These are phyloP conservation scores for Glaciozyma antarctica DNA, from an alignment of 768 basidiomycete genomes.

Conservation along the genomic window DNA sequence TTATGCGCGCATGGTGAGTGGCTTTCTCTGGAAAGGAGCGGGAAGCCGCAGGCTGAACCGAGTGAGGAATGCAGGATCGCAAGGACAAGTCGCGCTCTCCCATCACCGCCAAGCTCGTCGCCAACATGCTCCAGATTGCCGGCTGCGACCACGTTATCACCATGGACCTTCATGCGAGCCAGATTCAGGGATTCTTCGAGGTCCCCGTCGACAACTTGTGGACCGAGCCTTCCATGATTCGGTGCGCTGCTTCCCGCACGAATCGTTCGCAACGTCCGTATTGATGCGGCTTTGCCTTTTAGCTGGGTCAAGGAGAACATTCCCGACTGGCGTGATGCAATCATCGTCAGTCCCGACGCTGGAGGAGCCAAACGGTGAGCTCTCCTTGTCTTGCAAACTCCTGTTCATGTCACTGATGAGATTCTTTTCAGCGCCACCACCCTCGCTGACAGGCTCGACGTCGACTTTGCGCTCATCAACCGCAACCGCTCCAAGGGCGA, in stretches of 20 bases:
- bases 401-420: background rate
- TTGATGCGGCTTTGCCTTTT: background rate
- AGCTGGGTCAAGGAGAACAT: constrained; percentile 77
- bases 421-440: constrained; percentile 62
- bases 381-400: constrained; percentile 8
- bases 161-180: constrained; percentile 96
- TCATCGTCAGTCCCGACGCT: constrained; percentile 94
- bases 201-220: constrained; percentile 96
- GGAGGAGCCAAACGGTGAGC: constrained; percentile 95
- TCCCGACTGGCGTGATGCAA: constrained; percentile 70
- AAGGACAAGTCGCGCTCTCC: constrained; percentile 94
- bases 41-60: background rate
- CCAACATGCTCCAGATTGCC: constrained; percentile 93
- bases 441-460: constrained; percentile 87
- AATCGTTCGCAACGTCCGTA: no score
- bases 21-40: background rate
- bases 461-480: constrained; percentile 94
- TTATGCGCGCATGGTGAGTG: constrained; percentile 55
- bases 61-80: constrained; percentile 69
- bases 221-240: constrained; percentile 88
- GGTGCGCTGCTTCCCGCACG: constrained; percentile 34
- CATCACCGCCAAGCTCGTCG: constrained; percentile 95
- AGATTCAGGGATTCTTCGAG: constrained; percentile 98
- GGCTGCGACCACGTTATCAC: constrained; percentile 98
- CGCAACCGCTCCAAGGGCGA: constrained; percentile 60